phyloP scores from a whole-genome alignment of 1,139 yeast genomes.

The Scheffersomyces segobiensis region DNA sequence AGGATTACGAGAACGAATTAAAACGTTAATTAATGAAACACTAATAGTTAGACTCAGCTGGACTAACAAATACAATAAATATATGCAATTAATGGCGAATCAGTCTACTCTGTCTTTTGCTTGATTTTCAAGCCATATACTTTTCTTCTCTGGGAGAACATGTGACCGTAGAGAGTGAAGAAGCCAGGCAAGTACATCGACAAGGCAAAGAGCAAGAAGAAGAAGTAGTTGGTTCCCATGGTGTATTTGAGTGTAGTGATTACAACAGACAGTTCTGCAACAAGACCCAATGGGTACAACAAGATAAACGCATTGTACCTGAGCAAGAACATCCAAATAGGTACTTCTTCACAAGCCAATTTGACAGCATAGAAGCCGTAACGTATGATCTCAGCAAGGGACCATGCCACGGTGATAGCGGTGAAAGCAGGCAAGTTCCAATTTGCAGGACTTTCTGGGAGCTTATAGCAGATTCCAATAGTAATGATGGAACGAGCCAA shows the following conservation, averaged over 20 bases:
- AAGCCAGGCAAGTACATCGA: conserved; percentile 36
- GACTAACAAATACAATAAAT: too few species aligned
- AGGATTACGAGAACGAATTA: not conserved
- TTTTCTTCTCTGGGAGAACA: conserved; percentile 33
- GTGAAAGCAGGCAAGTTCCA: conserved; percentile 24
- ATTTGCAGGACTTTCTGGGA: conserved; percentile 37
- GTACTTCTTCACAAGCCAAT: conserved; percentile 13
- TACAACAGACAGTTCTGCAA: conserved; percentile 32
- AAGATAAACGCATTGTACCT: conserved; percentile 35
- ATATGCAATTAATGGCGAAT: not conserved
- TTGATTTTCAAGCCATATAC: conserved; percentile 4
- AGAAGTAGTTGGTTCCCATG: conserved; percentile 14
- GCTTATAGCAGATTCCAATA: conserved; percentile 28
- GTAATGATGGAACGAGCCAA: conserved; percentile 35
- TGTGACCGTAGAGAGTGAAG: conserved; percentile 28
- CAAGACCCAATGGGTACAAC: conserved; percentile 36
- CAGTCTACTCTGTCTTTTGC: not conserved
- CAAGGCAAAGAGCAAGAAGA: conserved; percentile 30
- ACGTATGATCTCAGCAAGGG: conserved; percentile 33
- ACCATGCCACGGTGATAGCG: conserved; percentile 34
- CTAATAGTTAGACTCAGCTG: too few species aligned
- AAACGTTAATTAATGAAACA: not conserved
- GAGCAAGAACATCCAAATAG: conserved; percentile 28
- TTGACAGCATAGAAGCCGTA: conserved; percentile 30
- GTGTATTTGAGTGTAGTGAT: conserved; percentile 23